Percentiles rank a stretch among this genome's conserved stretches.
Evolutionary conservation across 192 early-diverging fungal genomes (phyloP).

Genomic region (Coemansia sp.): DNA sequence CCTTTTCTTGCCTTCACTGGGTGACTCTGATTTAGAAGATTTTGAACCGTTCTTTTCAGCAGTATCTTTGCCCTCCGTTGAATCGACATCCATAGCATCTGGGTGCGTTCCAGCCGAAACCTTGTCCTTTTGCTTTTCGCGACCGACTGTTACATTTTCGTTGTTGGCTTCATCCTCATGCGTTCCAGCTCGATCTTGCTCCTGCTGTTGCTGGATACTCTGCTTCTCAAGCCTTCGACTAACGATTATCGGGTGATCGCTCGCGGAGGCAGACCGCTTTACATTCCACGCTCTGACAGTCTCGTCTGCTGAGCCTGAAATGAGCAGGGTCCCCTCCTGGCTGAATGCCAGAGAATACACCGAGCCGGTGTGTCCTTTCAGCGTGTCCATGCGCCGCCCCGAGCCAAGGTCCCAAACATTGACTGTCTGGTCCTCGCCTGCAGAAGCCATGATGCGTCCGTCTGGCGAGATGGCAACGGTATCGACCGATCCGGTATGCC

Average conservation of each 20-base stretch:
- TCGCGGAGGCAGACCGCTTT: constrained; percentile 57
- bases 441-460: constrained; percentile 86
- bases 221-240: constrained; percentile 27
- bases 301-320: constrained; percentile 83
- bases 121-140: constrained; percentile 3
- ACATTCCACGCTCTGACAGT: constrained; percentile 92
- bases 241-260: constrained; percentile 40
- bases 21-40: neutral
- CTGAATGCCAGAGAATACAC: constrained; percentile 89
- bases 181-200: neutral
- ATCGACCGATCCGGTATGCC: constrained; percentile 80
- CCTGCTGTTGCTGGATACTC: constrained; percentile 1
- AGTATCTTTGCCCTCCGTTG: neutral
- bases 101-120: constrained; percentile 2
- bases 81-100: constrained; percentile 39
- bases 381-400: constrained; percentile 76
- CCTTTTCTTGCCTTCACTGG: constrained; percentile 42
- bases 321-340: constrained; percentile 73
- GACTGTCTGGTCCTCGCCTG: constrained; percentile 68
- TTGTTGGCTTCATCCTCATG: neutral
- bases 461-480: constrained; percentile 90
- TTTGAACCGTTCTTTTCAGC: constrained; percentile 8
- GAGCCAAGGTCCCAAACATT: constrained; percentile 90
- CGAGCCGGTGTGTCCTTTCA: constrained; percentile 82
- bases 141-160: neutral